These are phyloP conservation scores for Logfia minima DNA, from an alignment of 129 eudicot genomes.

Conservation along the genomic window DNA sequence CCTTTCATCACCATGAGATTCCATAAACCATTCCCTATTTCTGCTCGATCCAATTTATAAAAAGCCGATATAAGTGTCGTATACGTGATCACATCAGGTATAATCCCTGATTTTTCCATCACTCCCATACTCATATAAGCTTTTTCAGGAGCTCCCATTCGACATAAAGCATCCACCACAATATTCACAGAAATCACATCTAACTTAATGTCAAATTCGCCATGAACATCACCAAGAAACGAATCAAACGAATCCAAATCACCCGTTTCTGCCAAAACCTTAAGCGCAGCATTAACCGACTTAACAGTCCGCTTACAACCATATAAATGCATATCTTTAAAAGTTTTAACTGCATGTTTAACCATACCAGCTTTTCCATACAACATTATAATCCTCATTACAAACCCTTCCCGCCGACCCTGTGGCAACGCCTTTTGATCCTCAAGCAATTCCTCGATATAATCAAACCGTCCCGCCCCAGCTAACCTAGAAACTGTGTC, in stretches of 20 bases:
- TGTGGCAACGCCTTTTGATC: conserved; percentile 75
- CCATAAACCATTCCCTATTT: conserved; percentile 84
- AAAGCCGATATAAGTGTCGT: conserved; percentile 70
- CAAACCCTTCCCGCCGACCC: conserved; percentile 82
- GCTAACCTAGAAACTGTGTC: conserved; percentile 70
- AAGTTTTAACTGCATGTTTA: conserved; percentile 63
- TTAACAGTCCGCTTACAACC: conserved; percentile 65
- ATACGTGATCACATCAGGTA: conserved; percentile 74
- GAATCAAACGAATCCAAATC: conserved; percentile 51
- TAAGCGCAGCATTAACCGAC: conserved; percentile 70
- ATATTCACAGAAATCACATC: conserved; percentile 67
- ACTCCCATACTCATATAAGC: conserved; percentile 57
- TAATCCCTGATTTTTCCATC: conserved; percentile 60
- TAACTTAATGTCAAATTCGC: conserved; percentile 42
- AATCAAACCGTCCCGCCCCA: conserved; percentile 74
- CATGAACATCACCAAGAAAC: conserved; percentile 46
- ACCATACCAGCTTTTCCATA: conserved; percentile 84
- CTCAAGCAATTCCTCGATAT: conserved; percentile 73
- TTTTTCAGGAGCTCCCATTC: conserved; percentile 57
- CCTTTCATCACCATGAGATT: conserved; percentile 75
- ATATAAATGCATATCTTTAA: conserved; percentile 66
- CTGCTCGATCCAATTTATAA: conserved; percentile 50
- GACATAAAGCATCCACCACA: conserved; percentile 68
- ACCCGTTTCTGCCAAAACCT: conserved; percentile 55
- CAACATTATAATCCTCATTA: conserved; percentile 72